A percentile compares a stretch with the other conserved stretches of the same genome.
These are phyloP conservation scores for Microdochium paspali DNA, from an alignment of 2,329 filamentous ascomycete species.

Conservation along the genomic window DNA sequence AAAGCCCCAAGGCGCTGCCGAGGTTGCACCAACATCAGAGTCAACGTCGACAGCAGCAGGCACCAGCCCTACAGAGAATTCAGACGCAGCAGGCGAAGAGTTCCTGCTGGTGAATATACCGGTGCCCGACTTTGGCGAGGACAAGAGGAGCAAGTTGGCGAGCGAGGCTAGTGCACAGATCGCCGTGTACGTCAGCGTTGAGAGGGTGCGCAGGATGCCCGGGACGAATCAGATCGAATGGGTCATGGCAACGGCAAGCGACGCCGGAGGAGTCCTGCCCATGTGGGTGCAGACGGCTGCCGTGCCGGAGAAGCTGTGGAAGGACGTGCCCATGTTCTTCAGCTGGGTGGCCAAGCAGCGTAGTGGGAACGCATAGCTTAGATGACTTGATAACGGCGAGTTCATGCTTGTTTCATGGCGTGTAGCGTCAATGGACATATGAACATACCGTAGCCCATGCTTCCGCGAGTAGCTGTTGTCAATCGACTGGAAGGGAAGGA, in stretches of 20 bases:
- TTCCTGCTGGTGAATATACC: constrained; percentile 51
- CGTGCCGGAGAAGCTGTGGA: constrained; percentile 53
- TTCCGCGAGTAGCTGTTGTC: no score
- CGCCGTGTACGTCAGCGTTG: constrained; percentile 56
- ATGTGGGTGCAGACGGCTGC: constrained; percentile 55
- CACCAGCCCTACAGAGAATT: constrained; percentile 7
- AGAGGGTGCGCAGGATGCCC: constrained; percentile 42
- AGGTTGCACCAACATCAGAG: constrained; percentile 1
- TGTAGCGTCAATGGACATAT: no score
- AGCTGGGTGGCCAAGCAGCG: constrained; percentile 46
- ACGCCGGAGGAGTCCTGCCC: constrained; percentile 60
- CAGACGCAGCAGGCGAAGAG: no score
- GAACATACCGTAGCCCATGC: no score
- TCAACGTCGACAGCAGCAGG: constrained; percentile 13
- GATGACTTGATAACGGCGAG: neutral
- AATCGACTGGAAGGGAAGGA: no score
- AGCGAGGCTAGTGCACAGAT: constrained; percentile 38
- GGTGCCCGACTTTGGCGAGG: constrained; percentile 30
- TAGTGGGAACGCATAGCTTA: constrained; percentile 7
- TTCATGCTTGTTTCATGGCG: no score
- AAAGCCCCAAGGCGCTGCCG: no score
- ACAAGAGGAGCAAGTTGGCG: constrained; percentile 19
- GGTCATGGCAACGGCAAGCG: constrained; percentile 69
- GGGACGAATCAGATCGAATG: constrained; percentile 48
- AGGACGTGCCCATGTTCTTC: constrained; percentile 63